Evolutionary conservation across 768 basidiomycete genomes (phyloP).

Genomic region (Naganishia friedmannii): DNA sequence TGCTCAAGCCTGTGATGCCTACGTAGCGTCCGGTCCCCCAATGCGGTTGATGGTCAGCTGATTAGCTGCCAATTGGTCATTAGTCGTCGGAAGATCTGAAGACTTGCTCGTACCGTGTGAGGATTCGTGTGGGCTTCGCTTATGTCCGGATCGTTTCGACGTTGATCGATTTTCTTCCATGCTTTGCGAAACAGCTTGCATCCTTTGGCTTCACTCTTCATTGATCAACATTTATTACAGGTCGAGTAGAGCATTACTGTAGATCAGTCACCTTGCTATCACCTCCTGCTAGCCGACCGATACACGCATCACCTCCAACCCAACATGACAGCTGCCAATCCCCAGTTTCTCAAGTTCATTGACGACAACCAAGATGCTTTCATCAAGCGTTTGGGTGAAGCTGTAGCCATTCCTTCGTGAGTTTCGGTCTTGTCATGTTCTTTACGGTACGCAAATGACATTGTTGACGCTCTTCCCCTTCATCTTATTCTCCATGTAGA

Average conservation of each 20-base stretch:
- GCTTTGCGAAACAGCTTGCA: not conserved
- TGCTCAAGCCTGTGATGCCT: not conserved
- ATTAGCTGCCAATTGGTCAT: too few species aligned
- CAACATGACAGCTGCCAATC: constrained; percentile 23
- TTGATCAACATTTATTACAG: not conserved
- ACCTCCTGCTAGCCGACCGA: not conserved
- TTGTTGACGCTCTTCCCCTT: constrained; percentile 36
- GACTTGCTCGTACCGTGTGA: not conserved
- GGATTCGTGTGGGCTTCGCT: constrained; percentile 8
- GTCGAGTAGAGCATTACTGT: not conserved
- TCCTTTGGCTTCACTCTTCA: not conserved
- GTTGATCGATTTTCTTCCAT: constrained; percentile 22
- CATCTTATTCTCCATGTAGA: constrained; percentile 39
- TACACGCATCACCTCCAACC: not conserved
- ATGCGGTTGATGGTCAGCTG: too few species aligned
- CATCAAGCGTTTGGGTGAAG: constrained; percentile 72
- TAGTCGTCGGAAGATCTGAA: not conserved
- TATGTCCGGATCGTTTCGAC: constrained; percentile 11
- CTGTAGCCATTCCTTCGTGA: constrained; percentile 77
- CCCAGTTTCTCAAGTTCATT: constrained; percentile 58
- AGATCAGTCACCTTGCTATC: not conserved
- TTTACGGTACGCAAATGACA: not conserved
- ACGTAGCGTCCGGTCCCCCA: too few species aligned
- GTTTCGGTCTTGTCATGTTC: not conserved
- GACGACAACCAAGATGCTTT: constrained; percentile 69